Evolutionary conservation across 1,284 basidiomycete species (phyloP), one percentile per base, ranked within the genome.

Genomic region (Hymenochaete sp.): DNA sequence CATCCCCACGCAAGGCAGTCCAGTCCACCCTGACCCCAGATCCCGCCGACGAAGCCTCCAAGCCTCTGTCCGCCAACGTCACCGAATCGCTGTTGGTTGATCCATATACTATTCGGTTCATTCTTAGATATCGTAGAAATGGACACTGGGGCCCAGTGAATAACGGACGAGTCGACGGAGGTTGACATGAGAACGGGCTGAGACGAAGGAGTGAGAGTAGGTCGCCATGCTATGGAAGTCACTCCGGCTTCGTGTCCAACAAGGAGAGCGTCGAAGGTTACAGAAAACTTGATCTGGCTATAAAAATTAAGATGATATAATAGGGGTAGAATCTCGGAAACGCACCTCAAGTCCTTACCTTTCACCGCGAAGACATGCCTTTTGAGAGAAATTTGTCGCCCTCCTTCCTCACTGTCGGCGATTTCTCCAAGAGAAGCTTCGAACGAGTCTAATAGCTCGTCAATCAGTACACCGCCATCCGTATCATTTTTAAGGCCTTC

Each of bases 161-260:
- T 93, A 28, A 96, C 61, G 10, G 92, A 96, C 28, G 92, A 93
- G 63, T 97, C 93, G 0, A 86, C 82, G 0, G 93, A 93, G 2
- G 89, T 84, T 10, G 90, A 93, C 8, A 96, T 70, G 3, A 97
- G 72, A 0, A 77, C 78, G 0, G 79, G 62, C 13, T 51, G 67
- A 2, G 50, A 52, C 8, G 62, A 49, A 18, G 53, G 53, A 1
- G 52, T 51, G 5, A 47, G 44, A 4, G 25, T 54, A 1, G 81
- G 77, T 14, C 80, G 72, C 90, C 92, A 97, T 35, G 79, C 70
- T 9, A 97, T 64, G 27, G 82, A 85, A 0, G 91, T 96, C n/a
- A 97, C 68, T 25, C 87, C 88, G 2, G 82, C 82, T 67, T 97
- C 93, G 59, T 97, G 93, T 10, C 93, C 93, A 25, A 96, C 67